Percentiles rank a stretch among this genome's conserved stretches.
Conservation (phyloP, 768 basidiomycete species). For the Boletellus ananas region DNA sequence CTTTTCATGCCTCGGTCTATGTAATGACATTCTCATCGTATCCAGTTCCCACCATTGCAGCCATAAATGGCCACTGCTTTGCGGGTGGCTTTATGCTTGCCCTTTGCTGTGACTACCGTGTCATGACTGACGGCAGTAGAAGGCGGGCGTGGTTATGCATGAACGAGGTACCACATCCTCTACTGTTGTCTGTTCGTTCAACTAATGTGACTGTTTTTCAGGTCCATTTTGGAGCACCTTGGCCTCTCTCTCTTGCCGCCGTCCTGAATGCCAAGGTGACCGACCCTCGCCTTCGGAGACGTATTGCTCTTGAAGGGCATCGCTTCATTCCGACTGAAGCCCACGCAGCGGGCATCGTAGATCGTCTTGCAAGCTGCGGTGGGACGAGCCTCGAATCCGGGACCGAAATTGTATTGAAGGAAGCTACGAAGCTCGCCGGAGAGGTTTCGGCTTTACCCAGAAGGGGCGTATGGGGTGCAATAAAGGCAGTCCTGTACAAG, state of each 20-base stretch:
- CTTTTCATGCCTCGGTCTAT: not conserved
- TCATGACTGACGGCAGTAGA: slow-evolving; percentile 79
- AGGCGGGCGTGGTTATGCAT: slow-evolving; percentile 85
- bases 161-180: slow-evolving; percentile 67
- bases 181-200: not conserved
- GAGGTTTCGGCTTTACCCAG: slow-evolving; percentile 48
- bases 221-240: slow-evolving; percentile 80
- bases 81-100: slow-evolving; percentile 81
- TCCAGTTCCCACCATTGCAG: slow-evolving; percentile 72
- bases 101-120: slow-evolving; percentile 80
- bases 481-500: slow-evolving; percentile 61
- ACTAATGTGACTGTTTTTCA: slow-evolving; percentile 20
- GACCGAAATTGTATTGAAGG: slow-evolving; percentile 57
- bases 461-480: slow-evolving; percentile 66
- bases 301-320: slow-evolving; percentile 76
- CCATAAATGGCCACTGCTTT: slow-evolving; percentile 82
- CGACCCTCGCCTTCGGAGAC: slow-evolving; percentile 54
- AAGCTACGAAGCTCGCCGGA: slow-evolving; percentile 62
- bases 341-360: slow-evolving; percentile 60
- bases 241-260: slow-evolving; percentile 69
- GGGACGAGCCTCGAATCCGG: slow-evolving; percentile 45
- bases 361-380: slow-evolving; percentile 44
- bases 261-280: slow-evolving; percentile 64
- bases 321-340: slow-evolving; percentile 75
- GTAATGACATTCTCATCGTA: slow-evolving; percentile 1